Evolutionary conservation across 176 grass and related monocot genomes (phyloP), one percentile per base, ranked within the genome.

Genomic region (Musa beccarii): DNA sequence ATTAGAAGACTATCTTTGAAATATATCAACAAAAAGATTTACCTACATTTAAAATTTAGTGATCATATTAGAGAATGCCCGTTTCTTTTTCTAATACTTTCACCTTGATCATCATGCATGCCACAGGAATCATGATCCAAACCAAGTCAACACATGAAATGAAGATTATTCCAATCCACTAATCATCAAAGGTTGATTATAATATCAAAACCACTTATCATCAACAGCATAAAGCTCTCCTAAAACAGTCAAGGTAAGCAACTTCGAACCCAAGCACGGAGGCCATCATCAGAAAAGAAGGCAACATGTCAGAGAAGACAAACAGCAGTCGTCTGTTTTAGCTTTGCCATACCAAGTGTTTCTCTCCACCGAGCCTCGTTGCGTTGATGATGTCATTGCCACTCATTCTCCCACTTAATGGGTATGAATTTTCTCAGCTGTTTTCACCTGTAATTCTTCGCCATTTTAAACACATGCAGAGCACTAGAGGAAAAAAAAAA

Each of bases 371-470:
- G 24, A 24, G 21, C 22, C 63, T 2, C 2, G 22, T 43, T 66
- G 21, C 2, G 11, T 66, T 14, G 63, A 28, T 26, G 22, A 26
- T 66, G 20, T 23, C 63, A 66, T 24, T 66, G 23, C 63, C 23
- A 4, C 10, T 66, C 11, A 66, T 21, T 12, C 23, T 72, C 50
- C 69, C 19, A 72, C 9, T 53, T 72, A 53, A 10, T 72, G 51
- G 49, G 19, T 53, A 19, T 15, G 14, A 66, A 66, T 90, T 70
- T 96, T 96, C 85, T 96, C 90, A 0, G 89, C 85, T 0, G 93
- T 92, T 76, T 90, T 96, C n/a, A 92, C 68, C 66, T 72, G 69
- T 22, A 85, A 85, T 51, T 92, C 87, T 2, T 92, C 85, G 0
- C 87, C 93, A 5, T 43, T 43, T 43, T 43, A 20, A 96, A 96